A percentile compares a stretch with the other conserved stretches of the same genome.
Evolutionary conservation across 2,329 filamentous ascomycete genomes (phyloP).

Genomic region (Graphilbum sp.): DNA sequence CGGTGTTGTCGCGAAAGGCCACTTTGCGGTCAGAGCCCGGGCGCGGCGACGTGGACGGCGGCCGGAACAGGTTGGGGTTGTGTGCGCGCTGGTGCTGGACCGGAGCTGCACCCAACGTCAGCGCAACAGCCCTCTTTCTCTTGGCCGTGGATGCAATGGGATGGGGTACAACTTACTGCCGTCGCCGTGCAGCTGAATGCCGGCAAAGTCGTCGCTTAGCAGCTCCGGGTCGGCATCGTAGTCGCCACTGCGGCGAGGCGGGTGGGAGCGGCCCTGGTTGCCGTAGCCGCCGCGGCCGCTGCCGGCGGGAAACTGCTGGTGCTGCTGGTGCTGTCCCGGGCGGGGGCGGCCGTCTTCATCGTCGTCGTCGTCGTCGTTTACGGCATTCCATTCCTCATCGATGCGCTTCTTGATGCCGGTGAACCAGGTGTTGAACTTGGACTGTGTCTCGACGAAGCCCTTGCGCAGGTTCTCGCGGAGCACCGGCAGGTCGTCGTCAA

Average conservation of each 20-base stretch:
- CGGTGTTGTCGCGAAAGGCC: constrained; percentile 45
- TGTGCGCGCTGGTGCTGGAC: neutral
- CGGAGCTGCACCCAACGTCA: no score
- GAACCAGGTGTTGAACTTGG: constrained; percentile 86
- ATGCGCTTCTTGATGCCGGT: constrained; percentile 82
- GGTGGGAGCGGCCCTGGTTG: constrained; percentile 29
- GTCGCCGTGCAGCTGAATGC: constrained; percentile 45
- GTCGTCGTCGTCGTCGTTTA: constrained; percentile 35
- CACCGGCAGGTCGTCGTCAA: constrained; percentile 88
- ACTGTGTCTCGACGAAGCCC: constrained; percentile 87
- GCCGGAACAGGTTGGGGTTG: constrained; percentile 64
- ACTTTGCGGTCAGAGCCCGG: constrained; percentile 33
- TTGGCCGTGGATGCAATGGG: no score
- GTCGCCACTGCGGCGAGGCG: constrained; percentile 62
- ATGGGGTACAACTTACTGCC: constrained; percentile 47
- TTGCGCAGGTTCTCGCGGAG: constrained; percentile 89
- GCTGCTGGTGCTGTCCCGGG: constrained; percentile 7
- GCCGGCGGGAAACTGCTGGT: neutral
- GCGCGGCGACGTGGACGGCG: constrained; percentile 35
- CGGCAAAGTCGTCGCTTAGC: constrained; percentile 74
- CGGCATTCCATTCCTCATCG: constrained; percentile 71
- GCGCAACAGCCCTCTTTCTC: no score
- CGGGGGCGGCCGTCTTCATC: constrained; percentile 7
- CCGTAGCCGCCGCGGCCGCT: constrained; percentile 20
- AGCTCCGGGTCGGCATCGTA: constrained; percentile 93